These are phyloP conservation scores for Aspergillus nidulans DNA, from an alignment of 495 filamentous ascomycete species.

Conservation along the genomic window DNA sequence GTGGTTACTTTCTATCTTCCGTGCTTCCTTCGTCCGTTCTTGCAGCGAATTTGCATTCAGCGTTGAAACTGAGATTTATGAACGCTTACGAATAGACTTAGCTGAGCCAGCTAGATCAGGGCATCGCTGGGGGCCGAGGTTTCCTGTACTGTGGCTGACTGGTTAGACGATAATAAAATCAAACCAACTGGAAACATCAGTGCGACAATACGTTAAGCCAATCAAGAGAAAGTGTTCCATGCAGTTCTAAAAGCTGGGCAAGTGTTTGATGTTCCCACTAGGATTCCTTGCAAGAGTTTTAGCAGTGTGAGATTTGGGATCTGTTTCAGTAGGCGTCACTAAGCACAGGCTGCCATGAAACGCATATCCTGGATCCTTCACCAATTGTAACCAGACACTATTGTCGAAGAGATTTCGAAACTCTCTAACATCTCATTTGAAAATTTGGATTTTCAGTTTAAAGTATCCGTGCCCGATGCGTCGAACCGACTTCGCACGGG, in stretches of 20 bases:
- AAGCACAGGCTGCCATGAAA: background rate
- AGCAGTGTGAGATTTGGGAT: background rate
- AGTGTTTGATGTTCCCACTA: background rate
- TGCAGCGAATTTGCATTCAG: constrained; percentile 33
- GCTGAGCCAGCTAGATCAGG: background rate
- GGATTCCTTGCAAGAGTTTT: background rate
- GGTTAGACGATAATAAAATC: constrained; percentile 4
- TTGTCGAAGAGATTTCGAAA: no score
- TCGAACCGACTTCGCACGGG: no score
- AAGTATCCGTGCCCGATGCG: no score
- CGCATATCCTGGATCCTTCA: no score
- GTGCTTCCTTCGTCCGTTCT: background rate
- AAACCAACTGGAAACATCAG: background rate
- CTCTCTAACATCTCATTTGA: no score
- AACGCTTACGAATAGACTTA: constrained; percentile 3
- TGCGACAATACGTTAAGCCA: constrained; percentile 3
- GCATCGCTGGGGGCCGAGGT: background rate
- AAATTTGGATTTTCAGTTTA: no score
- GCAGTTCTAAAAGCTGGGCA: background rate
- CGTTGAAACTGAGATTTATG: constrained; percentile 3
- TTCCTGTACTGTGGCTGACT: constrained; percentile 4
- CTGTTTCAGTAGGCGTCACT: background rate
- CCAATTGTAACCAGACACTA: no score
- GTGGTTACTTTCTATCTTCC: constrained; percentile 1
- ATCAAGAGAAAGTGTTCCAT: background rate